These are phyloP conservation scores for Alternaria angustiovoidea DNA, from an alignment of 2,329 filamentous ascomycete species.

Conservation along the genomic window DNA sequence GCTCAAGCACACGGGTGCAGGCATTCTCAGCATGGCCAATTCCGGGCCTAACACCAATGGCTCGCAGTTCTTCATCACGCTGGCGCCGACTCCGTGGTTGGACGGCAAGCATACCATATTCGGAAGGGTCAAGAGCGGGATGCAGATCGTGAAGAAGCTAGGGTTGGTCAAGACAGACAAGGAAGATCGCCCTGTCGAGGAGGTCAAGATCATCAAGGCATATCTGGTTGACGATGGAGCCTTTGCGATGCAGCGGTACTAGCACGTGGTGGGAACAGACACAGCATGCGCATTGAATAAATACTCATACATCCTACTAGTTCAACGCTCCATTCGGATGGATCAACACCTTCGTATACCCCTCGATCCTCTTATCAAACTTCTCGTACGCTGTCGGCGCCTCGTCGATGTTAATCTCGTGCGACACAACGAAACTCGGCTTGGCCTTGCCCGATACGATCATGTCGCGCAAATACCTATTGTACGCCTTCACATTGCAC, in stretches of 20 bases:
- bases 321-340: slow-evolving; percentile 65
- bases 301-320: slow-evolving; percentile 21
- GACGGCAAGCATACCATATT: slow-evolving; percentile 99
- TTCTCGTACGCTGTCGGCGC: slow-evolving; percentile 69
- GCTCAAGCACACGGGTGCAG: slow-evolving; percentile 91
- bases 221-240: slow-evolving; percentile 70
- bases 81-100: slow-evolving; percentile 93
- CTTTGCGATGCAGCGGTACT: slow-evolving; percentile 42
- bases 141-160: slow-evolving; percentile 86
- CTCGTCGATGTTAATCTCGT: slow-evolving; percentile 70
- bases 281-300: not conserved
- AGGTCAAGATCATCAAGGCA: slow-evolving; percentile 81
- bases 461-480: slow-evolving; percentile 70
- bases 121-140: slow-evolving; percentile 83
- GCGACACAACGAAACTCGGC: slow-evolving; percentile 71
- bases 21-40: slow-evolving; percentile 97
- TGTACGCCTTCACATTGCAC: slow-evolving; percentile 74
- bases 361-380: slow-evolving; percentile 71
- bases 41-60: slow-evolving; percentile 92
- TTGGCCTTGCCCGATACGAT: slow-evolving; percentile 71
- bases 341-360: slow-evolving; percentile 73
- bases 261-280: not conserved
- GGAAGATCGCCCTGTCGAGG: slow-evolving; percentile 82
- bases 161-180: slow-evolving; percentile 83
- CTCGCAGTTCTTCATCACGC: slow-evolving; percentile 93